Evolutionary conservation across 768 basidiomycete genomes (phyloP).

Genomic region (Russula compacta): DNA sequence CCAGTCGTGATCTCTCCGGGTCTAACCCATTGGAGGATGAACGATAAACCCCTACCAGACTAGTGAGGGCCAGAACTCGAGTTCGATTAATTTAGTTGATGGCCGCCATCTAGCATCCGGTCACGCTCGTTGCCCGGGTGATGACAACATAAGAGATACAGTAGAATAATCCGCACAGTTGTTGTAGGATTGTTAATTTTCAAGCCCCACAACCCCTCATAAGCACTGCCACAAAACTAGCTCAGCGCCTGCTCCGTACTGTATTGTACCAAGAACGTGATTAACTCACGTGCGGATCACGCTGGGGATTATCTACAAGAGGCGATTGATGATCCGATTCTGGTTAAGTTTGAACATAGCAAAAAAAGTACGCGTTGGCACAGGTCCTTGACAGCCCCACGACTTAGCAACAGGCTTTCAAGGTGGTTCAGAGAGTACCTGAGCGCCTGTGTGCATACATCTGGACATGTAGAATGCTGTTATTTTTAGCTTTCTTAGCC

Average conservation of each 20-base stretch:
- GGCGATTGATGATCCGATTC: background rate
- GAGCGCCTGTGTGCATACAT: background rate
- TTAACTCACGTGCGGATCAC: background rate
- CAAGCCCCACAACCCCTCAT: background rate
- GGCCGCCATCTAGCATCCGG: background rate
- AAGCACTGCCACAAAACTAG: background rate
- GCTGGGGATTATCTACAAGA: background rate
- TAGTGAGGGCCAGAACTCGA: background rate
- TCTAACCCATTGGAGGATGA: background rate
- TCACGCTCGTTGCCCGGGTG: background rate
- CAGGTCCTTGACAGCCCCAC: background rate
- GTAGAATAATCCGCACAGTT: background rate
- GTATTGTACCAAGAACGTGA: background rate
- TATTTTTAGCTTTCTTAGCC: too few relatives aligned
- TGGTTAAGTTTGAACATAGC: background rate
- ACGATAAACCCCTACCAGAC: background rate
- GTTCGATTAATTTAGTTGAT: background rate
- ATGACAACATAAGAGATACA: too few relatives aligned
- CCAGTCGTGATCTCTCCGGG: background rate
- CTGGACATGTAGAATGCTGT: too few relatives aligned
- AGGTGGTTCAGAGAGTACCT: background rate
- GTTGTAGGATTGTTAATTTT: background rate
- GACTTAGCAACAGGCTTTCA: background rate
- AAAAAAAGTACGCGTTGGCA: background rate
- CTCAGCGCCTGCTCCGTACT: background rate